A percentile compares a stretch with the other conserved stretches of the same genome.
Evolutionary conservation across 305 asterid genomes (phyloP).

Genomic region (Solanum aculeatissimum): DNA sequence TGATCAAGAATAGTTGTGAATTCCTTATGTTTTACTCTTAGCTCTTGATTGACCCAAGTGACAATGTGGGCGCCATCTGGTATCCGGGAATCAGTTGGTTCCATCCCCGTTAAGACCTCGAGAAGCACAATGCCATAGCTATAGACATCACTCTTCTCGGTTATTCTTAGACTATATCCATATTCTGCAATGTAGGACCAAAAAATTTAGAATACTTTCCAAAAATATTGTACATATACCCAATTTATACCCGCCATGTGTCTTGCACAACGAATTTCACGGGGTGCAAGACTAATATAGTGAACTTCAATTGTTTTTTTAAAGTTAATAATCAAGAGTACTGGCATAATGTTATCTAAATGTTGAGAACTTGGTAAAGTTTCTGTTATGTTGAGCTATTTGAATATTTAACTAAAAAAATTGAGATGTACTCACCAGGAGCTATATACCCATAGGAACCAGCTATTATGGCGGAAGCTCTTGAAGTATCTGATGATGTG

Average conservation of each 20-base stretch:
- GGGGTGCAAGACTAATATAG: not conserved
- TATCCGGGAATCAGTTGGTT: conserved; percentile 50
- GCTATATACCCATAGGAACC: conserved; percentile 77
- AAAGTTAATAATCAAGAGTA: not conserved
- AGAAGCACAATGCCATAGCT: conserved; percentile 67
- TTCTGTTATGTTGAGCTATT: not conserved
- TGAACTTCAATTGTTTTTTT: not conserved
- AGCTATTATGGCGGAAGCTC: conserved; percentile 34
- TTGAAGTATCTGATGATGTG: conserved; percentile 38
- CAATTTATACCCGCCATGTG: not conserved
- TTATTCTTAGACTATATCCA: conserved; percentile 58
- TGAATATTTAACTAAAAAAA: not conserved
- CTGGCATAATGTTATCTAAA: not conserved
- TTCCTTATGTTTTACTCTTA: conserved; percentile 27
- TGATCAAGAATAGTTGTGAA: conserved; percentile 50
- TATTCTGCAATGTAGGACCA: conserved; percentile 38
- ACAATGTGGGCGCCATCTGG: conserved; percentile 56
- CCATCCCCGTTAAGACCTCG: conserved; percentile 66
- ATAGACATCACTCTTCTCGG: conserved; percentile 66
- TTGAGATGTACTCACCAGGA: conserved; percentile 39
- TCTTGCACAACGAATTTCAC: not conserved
- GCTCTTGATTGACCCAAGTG: conserved; percentile 43
- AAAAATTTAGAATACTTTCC: not conserved
- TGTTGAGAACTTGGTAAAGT: not conserved
- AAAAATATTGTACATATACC: not conserved